Evolutionary conservation across 2,329 filamentous ascomycete species (phyloP), one percentile per base, ranked within the genome.

Genomic region (Blastomyces parvus): DNA sequence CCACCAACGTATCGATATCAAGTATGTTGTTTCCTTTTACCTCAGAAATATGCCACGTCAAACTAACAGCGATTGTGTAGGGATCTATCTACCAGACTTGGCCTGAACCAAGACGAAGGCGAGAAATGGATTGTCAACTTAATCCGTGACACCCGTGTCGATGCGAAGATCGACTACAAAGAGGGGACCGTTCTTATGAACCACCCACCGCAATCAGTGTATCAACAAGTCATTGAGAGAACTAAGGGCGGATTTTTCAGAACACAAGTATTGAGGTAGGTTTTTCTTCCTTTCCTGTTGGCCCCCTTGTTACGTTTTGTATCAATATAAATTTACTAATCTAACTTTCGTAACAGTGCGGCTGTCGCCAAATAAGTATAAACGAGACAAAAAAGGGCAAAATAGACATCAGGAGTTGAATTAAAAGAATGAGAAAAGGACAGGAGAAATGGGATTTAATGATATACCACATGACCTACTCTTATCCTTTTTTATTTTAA

Each of bases 101-200:
- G 93, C 68, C 84, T 99, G 68, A 91, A 89, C 75, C 88, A 92
- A 72, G 91, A 96, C 74, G 94, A 97, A 74, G 94, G 94, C 72
- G 94, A 99, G 86, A 99, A 99, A 83, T 99, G 94, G 94, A 99
- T 99, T 73, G 94, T 99, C 71, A 99, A 99, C 82, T 84, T 99
- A 68, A 99, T 99, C 79, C 88, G 94, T 67, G 94, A 99, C 80
- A 99, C 94, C 30, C 86, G 92, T 67, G 89, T 99, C 67, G 94
- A 99, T 74, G 94, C 94, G 73, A 99, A 99, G 86, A 97, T 97
- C 75, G 94, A 99, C 81, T 97, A 96, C 82, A 91, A 97, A 82
- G 90, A 96, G 80, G 94, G 94, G 74, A 97, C 94, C 62, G 94
- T 99, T 61, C 87, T 97, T 70, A 99, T 99, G 93, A 97, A 99